phyloP scores from a whole-genome alignment of 2,329 filamentous ascomycete species.

The Capronia americana region DNA sequence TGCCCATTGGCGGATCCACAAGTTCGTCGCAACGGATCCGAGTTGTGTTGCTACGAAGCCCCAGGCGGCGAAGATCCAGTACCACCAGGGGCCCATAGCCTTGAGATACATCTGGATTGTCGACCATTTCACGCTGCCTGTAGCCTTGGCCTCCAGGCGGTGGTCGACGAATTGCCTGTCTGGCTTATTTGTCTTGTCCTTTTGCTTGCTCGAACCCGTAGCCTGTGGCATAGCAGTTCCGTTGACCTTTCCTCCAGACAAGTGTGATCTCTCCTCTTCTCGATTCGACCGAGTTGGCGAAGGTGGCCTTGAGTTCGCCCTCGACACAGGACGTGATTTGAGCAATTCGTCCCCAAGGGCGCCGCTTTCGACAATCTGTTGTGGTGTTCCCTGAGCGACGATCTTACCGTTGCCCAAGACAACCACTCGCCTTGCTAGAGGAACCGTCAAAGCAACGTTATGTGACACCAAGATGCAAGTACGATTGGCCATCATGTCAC shows the following conservation, averaged over 20 bases:
- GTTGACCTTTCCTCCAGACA: conserved; percentile 54
- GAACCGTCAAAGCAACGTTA: conserved; percentile 87
- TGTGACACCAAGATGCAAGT: conserved; percentile 97
- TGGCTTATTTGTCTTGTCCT: conserved; percentile 49
- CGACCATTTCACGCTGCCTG: conserved; percentile 83
- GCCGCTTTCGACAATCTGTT: conserved; percentile 83
- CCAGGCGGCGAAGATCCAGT: conserved; percentile 78
- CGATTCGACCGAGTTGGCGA: conserved; percentile 80
- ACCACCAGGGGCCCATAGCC: conserved; percentile 97
- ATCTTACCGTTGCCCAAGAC: conserved; percentile 87
- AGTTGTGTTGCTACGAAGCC: conserved; percentile 85
- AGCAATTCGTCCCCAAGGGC: conserved; percentile 84
- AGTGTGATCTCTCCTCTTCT: conserved; percentile 66
- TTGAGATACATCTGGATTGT: conserved; percentile 85
- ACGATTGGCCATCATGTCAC: conserved; percentile 83
- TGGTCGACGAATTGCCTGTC: conserved; percentile 49
- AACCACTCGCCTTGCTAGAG: conserved; percentile 79
- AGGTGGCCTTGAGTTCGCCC: conserved; percentile 72
- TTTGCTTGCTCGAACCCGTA: conserved; percentile 42
- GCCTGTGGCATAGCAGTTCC: conserved; percentile 43
- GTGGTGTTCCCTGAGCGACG: conserved; percentile 74
- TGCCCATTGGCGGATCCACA: conserved; percentile 96
- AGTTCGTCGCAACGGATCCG: conserved; percentile 82
- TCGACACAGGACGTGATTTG: conserved; percentile 75
- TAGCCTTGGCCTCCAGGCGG: conserved; percentile 77